phyloP scores from a whole-genome alignment of 306 rosid genomes.

The Prunus padus region DNA sequence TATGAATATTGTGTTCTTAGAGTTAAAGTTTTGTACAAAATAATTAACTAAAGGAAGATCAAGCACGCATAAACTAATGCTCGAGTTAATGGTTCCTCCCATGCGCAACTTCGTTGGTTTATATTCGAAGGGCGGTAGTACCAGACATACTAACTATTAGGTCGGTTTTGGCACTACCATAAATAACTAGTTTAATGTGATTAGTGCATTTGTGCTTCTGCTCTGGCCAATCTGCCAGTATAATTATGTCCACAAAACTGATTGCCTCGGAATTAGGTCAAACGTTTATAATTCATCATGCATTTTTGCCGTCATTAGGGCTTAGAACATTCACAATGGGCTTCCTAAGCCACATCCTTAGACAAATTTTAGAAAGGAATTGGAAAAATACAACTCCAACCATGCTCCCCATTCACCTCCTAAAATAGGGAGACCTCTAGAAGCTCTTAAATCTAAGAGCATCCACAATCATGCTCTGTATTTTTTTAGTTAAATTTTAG shows the following conservation, averaged over 20 bases:
- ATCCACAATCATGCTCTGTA: too few species aligned
- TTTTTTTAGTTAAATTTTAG: too few species aligned
- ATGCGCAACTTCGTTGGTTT: conserved; percentile 44
- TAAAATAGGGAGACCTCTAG: too few species aligned
- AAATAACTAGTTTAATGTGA: conserved; percentile 5
- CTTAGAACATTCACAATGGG: too few species aligned
- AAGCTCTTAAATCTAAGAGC: too few species aligned
- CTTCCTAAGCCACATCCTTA: too few species aligned
- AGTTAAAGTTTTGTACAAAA: background rate
- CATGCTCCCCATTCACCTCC: too few species aligned
- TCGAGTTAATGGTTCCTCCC: conserved; percentile 12
- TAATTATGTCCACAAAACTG: background rate
- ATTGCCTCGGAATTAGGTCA: background rate
- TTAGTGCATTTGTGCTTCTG: background rate
- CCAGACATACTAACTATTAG: background rate
- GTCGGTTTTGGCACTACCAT: background rate
- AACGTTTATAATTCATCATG: background rate
- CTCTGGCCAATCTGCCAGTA: background rate
- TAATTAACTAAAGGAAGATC: background rate
- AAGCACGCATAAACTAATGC: too few species aligned
- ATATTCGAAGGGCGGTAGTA: conserved; percentile 43
- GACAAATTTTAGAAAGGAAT: too few species aligned
- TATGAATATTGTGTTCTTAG: background rate
- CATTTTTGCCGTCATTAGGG: too few species aligned
- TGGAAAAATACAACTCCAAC: too few species aligned